Evolutionary conservation across 1,284 basidiomycete genomes (phyloP).

Genomic region (Cryptococcus amylolentus): DNA sequence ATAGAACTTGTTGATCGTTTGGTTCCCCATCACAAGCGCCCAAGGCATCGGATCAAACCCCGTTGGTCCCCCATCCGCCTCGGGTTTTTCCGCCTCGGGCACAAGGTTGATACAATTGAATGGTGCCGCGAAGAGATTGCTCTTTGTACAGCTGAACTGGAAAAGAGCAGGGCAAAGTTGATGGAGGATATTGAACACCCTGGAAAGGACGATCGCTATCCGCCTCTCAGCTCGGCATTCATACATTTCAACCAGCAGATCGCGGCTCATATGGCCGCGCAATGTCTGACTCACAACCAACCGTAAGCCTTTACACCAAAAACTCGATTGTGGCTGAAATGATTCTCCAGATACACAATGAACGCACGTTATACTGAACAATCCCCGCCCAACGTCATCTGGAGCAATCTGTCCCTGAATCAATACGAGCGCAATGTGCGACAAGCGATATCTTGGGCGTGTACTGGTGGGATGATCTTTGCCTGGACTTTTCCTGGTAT

Average conservation of each 20-base stretch:
- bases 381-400: conserved; percentile 67
- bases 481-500: conserved; percentile 60
- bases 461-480: conserved; percentile 60
- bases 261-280: conserved; percentile 75
- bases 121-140: conserved; percentile 60
- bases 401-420: conserved; percentile 65
- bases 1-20: conserved; percentile 54
- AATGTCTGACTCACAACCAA: conserved; percentile 67
- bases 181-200: conserved; percentile 44
- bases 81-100: conserved; percentile 58
- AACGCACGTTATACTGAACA: conserved; percentile 63
- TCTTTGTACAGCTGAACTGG: conserved; percentile 26
- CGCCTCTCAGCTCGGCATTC: conserved; percentile 76
- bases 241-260: conserved; percentile 91
- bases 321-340: background rate
- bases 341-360: conserved; percentile 54
- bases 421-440: conserved; percentile 76
- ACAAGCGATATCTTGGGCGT: conserved; percentile 50
- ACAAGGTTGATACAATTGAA: conserved; percentile 86
- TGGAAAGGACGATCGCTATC: conserved; percentile 52
- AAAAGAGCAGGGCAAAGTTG: conserved; percentile 47
- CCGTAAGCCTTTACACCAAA: conserved; percentile 52
- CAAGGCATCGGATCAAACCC: conserved; percentile 69
- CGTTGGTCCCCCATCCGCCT: conserved; percentile 59
- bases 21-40: conserved; percentile 67